Evolutionary conservation across 2,329 filamentous ascomycete species (phyloP), one percentile per base, ranked within the genome.

Genomic region (Gaeumannomyces sp.): DNA sequence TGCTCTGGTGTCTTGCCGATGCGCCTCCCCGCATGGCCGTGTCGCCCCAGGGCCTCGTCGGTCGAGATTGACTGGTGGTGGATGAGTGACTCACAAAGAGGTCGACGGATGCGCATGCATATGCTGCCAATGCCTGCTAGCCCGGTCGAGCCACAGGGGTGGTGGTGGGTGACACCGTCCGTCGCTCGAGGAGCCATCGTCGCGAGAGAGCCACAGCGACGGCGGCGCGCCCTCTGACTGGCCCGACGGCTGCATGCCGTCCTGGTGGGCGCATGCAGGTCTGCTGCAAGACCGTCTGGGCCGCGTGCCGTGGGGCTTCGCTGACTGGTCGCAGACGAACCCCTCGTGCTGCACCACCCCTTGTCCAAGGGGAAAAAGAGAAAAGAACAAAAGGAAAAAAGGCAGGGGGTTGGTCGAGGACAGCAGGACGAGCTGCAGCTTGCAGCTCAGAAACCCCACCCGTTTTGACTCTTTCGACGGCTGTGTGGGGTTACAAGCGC

Each of bases 31-130:
- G 33, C 65, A 62, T 67, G 67, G 64, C 66, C 64, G 66, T 70
- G 71, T 73, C 70, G 68, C 72, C 63, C 69, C 63, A 67, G 59
- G 66, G 59, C 67, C 64, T 66, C 59, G 67, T 66, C 61, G 31
- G 63, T 63, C 57, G 63, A 66, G 65, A 72, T 69, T 65, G 72
- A 75, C 65, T 74, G 73, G 73, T 63, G 59, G 63, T 63, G 61
- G 61, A 57, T 61, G 68, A 67, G 71, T 75, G 73, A 75, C 68
- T 75, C 73, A 74, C 66, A 62, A 33, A 59, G 57, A 28, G 57
- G 14, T 31, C 6, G 57, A 59, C 13, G 25, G 27, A 28, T 45
- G 60, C 60, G 35, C 60, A 50, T 53, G 60, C 60, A 62, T 62
- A 50, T 38, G 25, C 38, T 62, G 60, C 25, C 50, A 28, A 50